Conservation (phyloP, 2,329 filamentous ascomycete genomes). For the Cordyceps cicadae region DNA sequence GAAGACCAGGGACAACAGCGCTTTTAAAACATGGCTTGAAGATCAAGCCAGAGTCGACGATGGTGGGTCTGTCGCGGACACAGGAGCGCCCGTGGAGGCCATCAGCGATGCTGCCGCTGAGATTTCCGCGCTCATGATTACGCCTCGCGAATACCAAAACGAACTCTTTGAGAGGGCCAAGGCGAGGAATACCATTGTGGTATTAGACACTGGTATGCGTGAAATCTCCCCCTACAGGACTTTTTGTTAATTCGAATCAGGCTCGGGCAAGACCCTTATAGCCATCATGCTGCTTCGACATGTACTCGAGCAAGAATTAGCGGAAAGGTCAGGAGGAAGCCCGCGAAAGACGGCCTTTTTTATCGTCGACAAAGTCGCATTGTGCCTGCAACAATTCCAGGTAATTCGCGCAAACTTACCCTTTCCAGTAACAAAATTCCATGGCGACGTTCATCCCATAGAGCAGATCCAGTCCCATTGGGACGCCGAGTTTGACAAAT, state of each 20-base stretch:
- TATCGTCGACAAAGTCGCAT: constrained; percentile 77
- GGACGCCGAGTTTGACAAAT: constrained; percentile 45
- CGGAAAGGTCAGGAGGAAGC: constrained; percentile 54
- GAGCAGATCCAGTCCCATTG: constrained; percentile 38
- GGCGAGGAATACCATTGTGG: constrained; percentile 77
- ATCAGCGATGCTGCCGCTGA: not conserved
- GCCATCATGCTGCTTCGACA: constrained; percentile 76
- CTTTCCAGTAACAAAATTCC: constrained; percentile 64
- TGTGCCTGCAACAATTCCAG: constrained; percentile 82
- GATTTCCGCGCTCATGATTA: constrained; percentile 29
- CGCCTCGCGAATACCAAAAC: constrained; percentile 81
- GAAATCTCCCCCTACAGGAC: rapidly evolving
- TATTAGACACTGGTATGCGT: constrained; percentile 72
- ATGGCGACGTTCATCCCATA: constrained; percentile 55
- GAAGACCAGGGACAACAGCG: not conserved
- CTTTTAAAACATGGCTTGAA: not conserved
- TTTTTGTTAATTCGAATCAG: constrained; percentile 29
- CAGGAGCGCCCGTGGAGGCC: not conserved
- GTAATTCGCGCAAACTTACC: constrained; percentile 77
- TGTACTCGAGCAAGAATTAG: constrained; percentile 67
- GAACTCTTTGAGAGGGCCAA: constrained; percentile 89
- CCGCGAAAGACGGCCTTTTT: constrained; percentile 70
- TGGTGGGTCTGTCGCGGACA: not conserved
- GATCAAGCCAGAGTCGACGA: not conserved
- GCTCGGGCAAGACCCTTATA: constrained; percentile 94